Percentiles rank a stretch among this genome's conserved stretches.
Conservation (phyloP, 306 rosid genomes). For the Oemleria cerasiformis region DNA sequence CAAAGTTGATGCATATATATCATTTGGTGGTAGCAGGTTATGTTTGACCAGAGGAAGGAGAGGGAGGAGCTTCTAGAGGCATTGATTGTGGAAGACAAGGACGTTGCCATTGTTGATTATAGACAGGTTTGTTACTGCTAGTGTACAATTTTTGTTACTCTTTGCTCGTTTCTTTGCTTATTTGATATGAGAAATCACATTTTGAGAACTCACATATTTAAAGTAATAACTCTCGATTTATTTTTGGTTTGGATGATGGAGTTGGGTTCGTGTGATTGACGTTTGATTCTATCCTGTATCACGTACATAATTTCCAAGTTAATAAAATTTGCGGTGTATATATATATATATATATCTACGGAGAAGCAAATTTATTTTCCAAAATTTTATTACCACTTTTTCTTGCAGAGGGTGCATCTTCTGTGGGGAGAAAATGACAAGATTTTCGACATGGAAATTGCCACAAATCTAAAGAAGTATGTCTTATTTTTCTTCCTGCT, state of each 20-base stretch:
- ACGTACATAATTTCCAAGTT: no score
- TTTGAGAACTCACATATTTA: no score
- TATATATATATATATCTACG: no score
- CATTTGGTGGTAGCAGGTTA: constrained; percentile 24
- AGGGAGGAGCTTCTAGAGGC: constrained; percentile 36
- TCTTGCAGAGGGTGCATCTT: constrained; percentile 24
- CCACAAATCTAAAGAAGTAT: constrained; percentile 16
- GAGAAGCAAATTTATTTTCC: background rate
- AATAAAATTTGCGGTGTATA: no score
- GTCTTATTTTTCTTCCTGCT: background rate
- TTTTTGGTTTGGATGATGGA: no score
- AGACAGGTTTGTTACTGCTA: constrained; percentile 23
- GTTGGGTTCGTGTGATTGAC: no score
- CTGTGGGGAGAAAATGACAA: constrained; percentile 35
- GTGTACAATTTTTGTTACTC: no score
- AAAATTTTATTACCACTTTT: background rate
- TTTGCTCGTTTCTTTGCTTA: no score
- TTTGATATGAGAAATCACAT: no score
- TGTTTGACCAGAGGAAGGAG: constrained; percentile 32
- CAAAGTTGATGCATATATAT: background rate
- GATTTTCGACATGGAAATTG: constrained; percentile 27
- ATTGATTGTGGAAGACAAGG: constrained; percentile 22
- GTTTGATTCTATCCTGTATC: no score
- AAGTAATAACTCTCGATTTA: no score
- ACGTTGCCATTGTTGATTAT: constrained; percentile 2